A percentile compares a stretch with the other conserved stretches of the same genome.
phyloP scores from a whole-genome alignment of 371 early-diverging fungal genomes.

The Parasitella parasitica region DNA sequence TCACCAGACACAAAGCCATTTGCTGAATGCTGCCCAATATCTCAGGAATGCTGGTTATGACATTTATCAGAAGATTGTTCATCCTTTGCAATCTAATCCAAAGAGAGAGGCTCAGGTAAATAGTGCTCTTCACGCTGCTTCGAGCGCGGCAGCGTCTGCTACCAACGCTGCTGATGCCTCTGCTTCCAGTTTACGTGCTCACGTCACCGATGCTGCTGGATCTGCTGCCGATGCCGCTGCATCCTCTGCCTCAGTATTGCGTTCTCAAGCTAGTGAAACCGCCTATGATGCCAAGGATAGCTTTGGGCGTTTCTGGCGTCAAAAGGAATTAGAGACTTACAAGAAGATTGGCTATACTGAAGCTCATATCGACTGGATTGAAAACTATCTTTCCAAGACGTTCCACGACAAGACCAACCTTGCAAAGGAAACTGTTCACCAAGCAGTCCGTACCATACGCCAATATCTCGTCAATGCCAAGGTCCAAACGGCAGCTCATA shows the following conservation, averaged over 20 bases:
- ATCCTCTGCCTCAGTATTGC: conserved; percentile 21
- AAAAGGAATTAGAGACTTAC: conserved; percentile 35
- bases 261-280: conserved; percentile 20
- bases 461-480: conserved; percentile 33
- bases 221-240: conserved; percentile 9
- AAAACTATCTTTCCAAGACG: conserved; percentile 32
- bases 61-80: conserved; percentile 12
- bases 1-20: conserved; percentile 20
- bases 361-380: conserved; percentile 43
- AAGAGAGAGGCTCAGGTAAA: background rate
- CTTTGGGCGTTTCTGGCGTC: conserved; percentile 39
- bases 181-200: background rate
- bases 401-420: conserved; percentile 28
- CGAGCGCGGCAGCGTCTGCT: conserved; percentile 13
- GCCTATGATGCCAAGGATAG: conserved; percentile 20
- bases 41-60: conserved; percentile 17
- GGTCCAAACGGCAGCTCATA: conserved; percentile 36
- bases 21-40: conserved; percentile 11
- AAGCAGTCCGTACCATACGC: conserved; percentile 27
- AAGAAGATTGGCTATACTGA: conserved; percentile 45
- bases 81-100: conserved; percentile 8
- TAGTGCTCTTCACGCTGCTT: conserved; percentile 4
- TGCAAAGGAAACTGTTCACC: conserved; percentile 31
- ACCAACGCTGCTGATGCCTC: conserved; percentile 8
- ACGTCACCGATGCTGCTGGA: conserved; percentile 7